Base-by-base conservation (phyloP, 2,329 filamentous ascomycete species). In the Penicillium sp. region DNA sequence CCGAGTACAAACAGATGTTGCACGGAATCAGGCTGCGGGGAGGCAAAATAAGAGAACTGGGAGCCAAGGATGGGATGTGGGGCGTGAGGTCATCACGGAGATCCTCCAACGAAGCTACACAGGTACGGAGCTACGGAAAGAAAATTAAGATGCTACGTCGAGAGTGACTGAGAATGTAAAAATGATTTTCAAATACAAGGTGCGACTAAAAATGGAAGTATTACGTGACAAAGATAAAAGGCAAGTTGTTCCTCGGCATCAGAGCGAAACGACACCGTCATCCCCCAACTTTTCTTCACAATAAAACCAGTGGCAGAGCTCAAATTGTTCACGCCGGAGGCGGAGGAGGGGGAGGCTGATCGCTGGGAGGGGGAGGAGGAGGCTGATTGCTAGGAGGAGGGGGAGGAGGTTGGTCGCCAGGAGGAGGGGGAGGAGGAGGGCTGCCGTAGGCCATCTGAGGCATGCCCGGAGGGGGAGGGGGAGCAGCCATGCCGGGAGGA, bases 271-370 rank as follows among this genome's bases (percentile, higher is more conserved):
- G 35, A 38, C 13, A 38, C 9, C 35, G 4, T 20, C 10, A 16
- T 20, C 35, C 35, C 4, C 11, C 33, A 20, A 20, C 35, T 38
- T 38, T 38, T 38, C 35, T 38, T 18, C 16, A 38, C 35, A 20
- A 13, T 4, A n/a, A 41, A 27, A 5, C 10, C 36, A 39, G 11
- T 24, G 11, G 22, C 25, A 40, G 18, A 28, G 36, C 18, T 36
- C 6, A 38, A 11, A 8, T 31, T 44, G 28, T 44, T 64, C 57
- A 73, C 45, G 67, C 65, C n/a, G 72, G 69, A 36, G 84, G 83
- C 47, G 81, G 81, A 33, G 84, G 84, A 22, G 87, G 85, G 20
- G 84, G 85, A 56, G 81, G 81, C 55, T 79, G 77, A 52, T 84
- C 81, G 61, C 80, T 80, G 14, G 78, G 77, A 36, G 75, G 74